Evolutionary conservation across 75 land plant genomes (phyloP), one percentile per base, ranked within the genome.

Genomic region (Pseudotsuga menziesii): DNA sequence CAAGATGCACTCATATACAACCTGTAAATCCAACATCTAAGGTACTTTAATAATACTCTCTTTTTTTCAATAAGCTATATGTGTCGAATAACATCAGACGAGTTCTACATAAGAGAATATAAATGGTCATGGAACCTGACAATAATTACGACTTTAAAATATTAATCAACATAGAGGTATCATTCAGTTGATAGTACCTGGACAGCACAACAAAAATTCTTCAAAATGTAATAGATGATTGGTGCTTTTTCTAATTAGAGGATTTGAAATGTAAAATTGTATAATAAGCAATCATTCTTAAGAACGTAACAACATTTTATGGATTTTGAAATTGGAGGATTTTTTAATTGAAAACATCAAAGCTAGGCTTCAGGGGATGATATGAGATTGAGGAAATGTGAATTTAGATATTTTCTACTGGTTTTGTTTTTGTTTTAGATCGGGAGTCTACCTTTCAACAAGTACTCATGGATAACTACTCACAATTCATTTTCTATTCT

Each of bases 401-500:
- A 20, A 19, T n/a, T 52, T 20, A 5, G 4, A 23, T 25, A 39
- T 19, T 5, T 52, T 22, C 58, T 9, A 26, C 4, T 39, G 6
- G 14, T 41, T 82, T 32, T 22, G 16, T 6, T 61, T 52, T 11
- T 16, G 25, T 54, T 79, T 29, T 41, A 89, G 94, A 83, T 73
- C 35, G 88, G 83, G 71, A 88, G 81, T 22, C 75, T 91, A 75
- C 96, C 96, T 2, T 93, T 89, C 66, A 93, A 91, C 78, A 73
- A 76, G 78, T 93, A 93, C 63, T 82, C 93, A 15, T 93, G 96
- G 96, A 80, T 91, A 77, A 91, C 92, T 61, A 93, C 96, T 9
- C 96, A 93, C 80, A 93, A 93, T 26, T 79, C 96, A 17, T 93
- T 84, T 61, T 85, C 93, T 5, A 78, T 79, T 3, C 17, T 75